Evolutionary conservation across 1,284 basidiomycete species (phyloP).

Genomic region (Boletus sp.): DNA sequence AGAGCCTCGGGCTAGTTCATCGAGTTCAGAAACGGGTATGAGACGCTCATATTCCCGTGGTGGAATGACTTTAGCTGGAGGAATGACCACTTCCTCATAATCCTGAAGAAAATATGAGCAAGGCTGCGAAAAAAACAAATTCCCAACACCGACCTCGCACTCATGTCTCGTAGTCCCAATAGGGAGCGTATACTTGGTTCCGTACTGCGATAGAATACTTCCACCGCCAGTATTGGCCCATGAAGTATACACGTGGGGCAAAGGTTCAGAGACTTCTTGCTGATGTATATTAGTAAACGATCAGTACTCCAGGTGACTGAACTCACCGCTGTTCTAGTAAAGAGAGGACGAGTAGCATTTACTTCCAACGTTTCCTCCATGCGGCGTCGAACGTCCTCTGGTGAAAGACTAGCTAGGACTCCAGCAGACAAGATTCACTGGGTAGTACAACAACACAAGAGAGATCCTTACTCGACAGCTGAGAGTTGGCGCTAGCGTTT

Average conservation of each 20-base stretch:
- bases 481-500: neutral
- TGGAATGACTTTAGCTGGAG: constrained; percentile 83
- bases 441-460: neutral
- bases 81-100: constrained; percentile 87
- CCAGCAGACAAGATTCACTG: constrained; percentile 11
- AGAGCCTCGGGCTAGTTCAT: constrained; percentile 81
- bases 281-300: constrained; percentile 37
- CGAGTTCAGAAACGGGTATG: constrained; percentile 76
- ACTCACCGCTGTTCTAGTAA: constrained; percentile 59
- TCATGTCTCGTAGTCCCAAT: constrained; percentile 77
- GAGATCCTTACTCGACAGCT: constrained; percentile 19
- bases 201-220: constrained; percentile 72
- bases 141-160: constrained; percentile 54
- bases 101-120: constrained; percentile 43
- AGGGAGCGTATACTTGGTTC: constrained; percentile 83
- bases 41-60: constrained; percentile 76
- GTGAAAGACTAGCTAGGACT: constrained; percentile 45
- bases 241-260: constrained; percentile 93
- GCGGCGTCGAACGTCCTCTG: constrained; percentile 61
- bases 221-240: constrained; percentile 52
- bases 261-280: constrained; percentile 61
- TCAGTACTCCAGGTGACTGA: neutral
- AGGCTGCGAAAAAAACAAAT: constrained; percentile 2
- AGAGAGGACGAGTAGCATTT: constrained; percentile 73
- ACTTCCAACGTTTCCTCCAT: constrained; percentile 68